phyloP scores from a whole-genome alignment of 306 rosid species.

The Sindora glabra region DNA sequence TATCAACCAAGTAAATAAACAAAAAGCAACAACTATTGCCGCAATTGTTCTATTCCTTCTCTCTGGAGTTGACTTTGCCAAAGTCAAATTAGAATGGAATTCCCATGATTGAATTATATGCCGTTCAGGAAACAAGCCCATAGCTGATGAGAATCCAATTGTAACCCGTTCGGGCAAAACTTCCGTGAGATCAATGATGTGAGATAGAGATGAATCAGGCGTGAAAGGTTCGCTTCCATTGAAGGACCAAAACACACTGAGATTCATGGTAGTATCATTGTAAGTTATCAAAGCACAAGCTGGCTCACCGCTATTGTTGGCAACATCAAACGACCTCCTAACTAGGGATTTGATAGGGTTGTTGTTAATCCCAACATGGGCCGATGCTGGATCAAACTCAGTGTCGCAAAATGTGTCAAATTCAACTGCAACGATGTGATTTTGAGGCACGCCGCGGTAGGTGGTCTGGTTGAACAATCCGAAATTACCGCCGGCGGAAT shows the following conservation, averaged over 20 bases:
- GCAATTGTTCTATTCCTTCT: background rate
- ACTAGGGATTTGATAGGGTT: background rate
- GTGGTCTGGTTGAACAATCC: constrained; percentile 5
- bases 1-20: background rate
- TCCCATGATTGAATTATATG: constrained; percentile 10
- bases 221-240: background rate
- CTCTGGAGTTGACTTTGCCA: background rate
- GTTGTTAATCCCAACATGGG: constrained; percentile 12
- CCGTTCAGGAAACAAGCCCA: background rate
- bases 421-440: constrained; percentile 17
- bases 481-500: constrained; percentile 8
- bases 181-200: background rate
- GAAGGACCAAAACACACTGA: constrained; percentile 11
- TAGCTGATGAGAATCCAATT: background rate
- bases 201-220: background rate
- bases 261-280: constrained; percentile 8
- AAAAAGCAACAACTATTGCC: background rate
- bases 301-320: background rate
- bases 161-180: background rate
- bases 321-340: background rate
- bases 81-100: background rate
- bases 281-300: constrained; percentile 8
- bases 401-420: constrained; percentile 7
- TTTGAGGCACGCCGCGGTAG: background rate
- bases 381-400: background rate